Evolutionary conservation across 140 eudicot species (phyloP).

Genomic region (Eryngium alpinum): DNA sequence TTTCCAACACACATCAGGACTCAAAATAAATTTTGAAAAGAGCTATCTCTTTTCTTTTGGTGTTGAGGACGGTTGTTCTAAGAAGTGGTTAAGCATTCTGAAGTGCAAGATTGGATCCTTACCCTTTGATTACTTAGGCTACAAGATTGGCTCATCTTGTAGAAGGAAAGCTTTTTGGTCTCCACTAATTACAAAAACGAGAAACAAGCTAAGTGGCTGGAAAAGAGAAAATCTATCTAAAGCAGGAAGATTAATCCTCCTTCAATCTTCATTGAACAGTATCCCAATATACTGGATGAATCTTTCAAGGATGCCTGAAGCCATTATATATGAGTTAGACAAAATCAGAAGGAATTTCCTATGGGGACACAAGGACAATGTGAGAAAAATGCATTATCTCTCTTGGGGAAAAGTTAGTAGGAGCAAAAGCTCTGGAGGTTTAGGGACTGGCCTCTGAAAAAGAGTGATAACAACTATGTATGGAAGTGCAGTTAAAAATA

Average conservation of each 20-base stretch:
- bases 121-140: not conserved
- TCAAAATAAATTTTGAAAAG: too few relatives aligned
- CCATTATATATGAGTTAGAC: not conserved
- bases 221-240: not conserved
- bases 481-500: too few relatives aligned
- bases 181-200: not conserved
- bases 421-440: not conserved
- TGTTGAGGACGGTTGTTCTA: accelerated
- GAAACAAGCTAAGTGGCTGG: not conserved
- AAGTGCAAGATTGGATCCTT: not conserved
- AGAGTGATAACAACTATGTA: too few relatives aligned
- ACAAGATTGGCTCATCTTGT: not conserved
- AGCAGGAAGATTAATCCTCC: not conserved
- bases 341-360: not conserved
- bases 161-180: not conserved
- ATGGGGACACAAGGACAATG: not conserved
- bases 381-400: not conserved
- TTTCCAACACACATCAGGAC: not conserved
- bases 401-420: not conserved
- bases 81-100: not conserved
- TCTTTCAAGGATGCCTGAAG: not conserved
- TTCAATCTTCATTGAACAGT: too few relatives aligned
- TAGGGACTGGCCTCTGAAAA: not conserved
- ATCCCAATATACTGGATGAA: not conserved
- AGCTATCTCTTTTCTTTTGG: too few relatives aligned